Percentiles rank a stretch among this genome's conserved stretches.
phyloP scores from a whole-genome alignment of 805 yeast genomes.

The Candida takata region DNA sequence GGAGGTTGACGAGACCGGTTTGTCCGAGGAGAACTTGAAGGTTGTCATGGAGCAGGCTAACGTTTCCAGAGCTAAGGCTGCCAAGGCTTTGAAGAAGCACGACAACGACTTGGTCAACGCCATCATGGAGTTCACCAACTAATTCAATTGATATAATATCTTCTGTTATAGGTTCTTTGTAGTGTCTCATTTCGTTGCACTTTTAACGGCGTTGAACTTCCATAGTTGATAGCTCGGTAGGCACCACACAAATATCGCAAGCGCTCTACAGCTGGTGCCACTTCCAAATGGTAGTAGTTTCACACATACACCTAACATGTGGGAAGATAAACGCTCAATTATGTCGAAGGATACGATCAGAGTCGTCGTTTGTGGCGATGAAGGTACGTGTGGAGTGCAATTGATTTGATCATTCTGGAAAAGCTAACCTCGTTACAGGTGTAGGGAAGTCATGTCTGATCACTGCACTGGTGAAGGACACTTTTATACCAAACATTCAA shows the following conservation, averaged over 20 bases:
- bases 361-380: slow-evolving; percentile 92
- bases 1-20: slow-evolving; percentile 79
- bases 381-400: slow-evolving; percentile 34
- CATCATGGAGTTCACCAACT: slow-evolving; percentile 65
- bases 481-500: slow-evolving; percentile 69
- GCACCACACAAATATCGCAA: too few species aligned
- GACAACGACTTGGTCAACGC: slow-evolving; percentile 95
- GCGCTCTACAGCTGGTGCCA: too few species aligned
- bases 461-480: slow-evolving; percentile 74
- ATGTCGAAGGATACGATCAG: slow-evolving; percentile 52
- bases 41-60: slow-evolving; percentile 88
- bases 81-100: slow-evolving; percentile 81
- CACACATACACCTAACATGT: too few species aligned
- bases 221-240: too few species aligned
- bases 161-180: too few species aligned
- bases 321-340: too few species aligned
- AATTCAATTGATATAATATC: slow-evolving; percentile 1
- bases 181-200: too few species aligned
- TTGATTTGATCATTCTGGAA: not conserved
- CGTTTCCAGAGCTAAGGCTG: slow-evolving; percentile 85
- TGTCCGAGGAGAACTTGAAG: slow-evolving; percentile 74
- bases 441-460: slow-evolving; percentile 81
- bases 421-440: slow-evolving; percentile 19
- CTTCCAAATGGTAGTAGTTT: too few species aligned
- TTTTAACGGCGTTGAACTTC: too few species aligned